phyloP scores from a whole-genome alignment of 116 monocot species.

The Posidonia oceanica region DNA sequence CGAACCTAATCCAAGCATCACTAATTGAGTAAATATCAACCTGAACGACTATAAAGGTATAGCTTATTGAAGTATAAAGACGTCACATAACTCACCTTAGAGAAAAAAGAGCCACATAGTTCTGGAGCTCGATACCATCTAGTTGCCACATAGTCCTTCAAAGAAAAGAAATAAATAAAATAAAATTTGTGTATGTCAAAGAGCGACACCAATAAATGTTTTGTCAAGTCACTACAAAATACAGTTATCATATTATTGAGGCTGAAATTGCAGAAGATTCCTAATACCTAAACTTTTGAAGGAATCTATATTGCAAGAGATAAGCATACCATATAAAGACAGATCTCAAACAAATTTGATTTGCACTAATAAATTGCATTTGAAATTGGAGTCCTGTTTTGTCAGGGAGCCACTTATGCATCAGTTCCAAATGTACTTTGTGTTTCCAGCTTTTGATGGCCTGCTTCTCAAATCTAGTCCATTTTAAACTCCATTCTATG shows the following conservation, averaged over 20 bases:
- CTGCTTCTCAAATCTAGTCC: too few species aligned
- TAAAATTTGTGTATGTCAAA: neutral
- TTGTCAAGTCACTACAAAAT: neutral
- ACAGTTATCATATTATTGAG: neutral
- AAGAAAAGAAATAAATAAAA: slow-evolving; percentile 6
- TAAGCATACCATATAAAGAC: neutral
- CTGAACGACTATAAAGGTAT: too few species aligned
- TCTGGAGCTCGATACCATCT: slow-evolving; percentile 77
- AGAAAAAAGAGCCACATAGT: slow-evolving; percentile 64
- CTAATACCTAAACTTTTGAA: neutral
- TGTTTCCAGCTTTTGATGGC: too few species aligned
- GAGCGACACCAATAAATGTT: neutral
- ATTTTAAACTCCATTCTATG: too few species aligned
- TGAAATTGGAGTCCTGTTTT: too few species aligned
- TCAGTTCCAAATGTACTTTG: too few species aligned
- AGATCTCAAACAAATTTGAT: neutral
- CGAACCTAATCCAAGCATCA: too few species aligned
- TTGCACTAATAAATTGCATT: neutral
- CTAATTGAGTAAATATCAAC: too few species aligned
- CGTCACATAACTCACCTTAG: slow-evolving; percentile 29
- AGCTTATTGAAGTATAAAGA: neutral
- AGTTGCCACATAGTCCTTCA: slow-evolving; percentile 61
- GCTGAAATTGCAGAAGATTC: neutral
- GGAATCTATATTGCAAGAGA: neutral
- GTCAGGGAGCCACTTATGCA: too few species aligned